Percentiles rank a stretch among this genome's conserved stretches.
phyloP scores from a whole-genome alignment of 208 protist species.

The Crithidia acanthocephali region DNA sequence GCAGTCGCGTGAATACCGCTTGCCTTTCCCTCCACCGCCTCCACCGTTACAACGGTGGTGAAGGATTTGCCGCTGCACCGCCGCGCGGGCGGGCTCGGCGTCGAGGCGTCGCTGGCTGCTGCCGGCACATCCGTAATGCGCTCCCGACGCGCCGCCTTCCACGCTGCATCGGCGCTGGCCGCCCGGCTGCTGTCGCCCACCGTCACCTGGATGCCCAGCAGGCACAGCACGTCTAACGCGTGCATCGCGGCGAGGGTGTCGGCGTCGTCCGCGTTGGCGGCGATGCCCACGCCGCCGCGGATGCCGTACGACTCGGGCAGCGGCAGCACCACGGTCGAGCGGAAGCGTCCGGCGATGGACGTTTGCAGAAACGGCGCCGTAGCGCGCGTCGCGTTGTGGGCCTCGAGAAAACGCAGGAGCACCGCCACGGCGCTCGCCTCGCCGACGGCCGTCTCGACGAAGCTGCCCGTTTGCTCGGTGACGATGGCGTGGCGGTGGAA shows the following conservation, averaged over 20 bases:
- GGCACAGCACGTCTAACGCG: slow-evolving; percentile 73
- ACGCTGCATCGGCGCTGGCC: slow-evolving; percentile 12
- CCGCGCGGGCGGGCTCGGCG: slow-evolving; percentile 46
- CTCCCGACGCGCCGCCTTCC: slow-evolving; percentile 27
- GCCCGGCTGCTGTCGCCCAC: not conserved
- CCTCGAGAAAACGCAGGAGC: slow-evolving; percentile 50
- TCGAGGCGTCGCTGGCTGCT: slow-evolving; percentile 1
- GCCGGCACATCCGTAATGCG: slow-evolving; percentile 18
- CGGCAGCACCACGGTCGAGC: slow-evolving; percentile 83
- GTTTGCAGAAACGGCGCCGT: slow-evolving; percentile 66
- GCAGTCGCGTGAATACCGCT: not conserved
- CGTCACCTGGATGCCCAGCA: slow-evolving; percentile 51
- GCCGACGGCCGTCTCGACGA: slow-evolving; percentile 55
- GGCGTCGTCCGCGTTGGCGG: slow-evolving; percentile 51
- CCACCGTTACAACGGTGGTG: slow-evolving; percentile 5
- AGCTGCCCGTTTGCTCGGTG: slow-evolving; percentile 55
- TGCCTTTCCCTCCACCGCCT: not conserved
- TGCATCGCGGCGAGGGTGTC: slow-evolving; percentile 82
- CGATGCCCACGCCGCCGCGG: slow-evolving; percentile 85
- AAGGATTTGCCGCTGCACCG: slow-evolving; percentile 27
- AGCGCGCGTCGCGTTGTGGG: slow-evolving; percentile 36
- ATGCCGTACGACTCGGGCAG: slow-evolving; percentile 69
- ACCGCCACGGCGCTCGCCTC: slow-evolving; percentile 54
- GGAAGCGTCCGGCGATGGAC: slow-evolving; percentile 43
- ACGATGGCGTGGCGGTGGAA: slow-evolving; percentile 63